phyloP scores from a whole-genome alignment of 352 stramenopile genomes.

The Phytophthora citricola region DNA sequence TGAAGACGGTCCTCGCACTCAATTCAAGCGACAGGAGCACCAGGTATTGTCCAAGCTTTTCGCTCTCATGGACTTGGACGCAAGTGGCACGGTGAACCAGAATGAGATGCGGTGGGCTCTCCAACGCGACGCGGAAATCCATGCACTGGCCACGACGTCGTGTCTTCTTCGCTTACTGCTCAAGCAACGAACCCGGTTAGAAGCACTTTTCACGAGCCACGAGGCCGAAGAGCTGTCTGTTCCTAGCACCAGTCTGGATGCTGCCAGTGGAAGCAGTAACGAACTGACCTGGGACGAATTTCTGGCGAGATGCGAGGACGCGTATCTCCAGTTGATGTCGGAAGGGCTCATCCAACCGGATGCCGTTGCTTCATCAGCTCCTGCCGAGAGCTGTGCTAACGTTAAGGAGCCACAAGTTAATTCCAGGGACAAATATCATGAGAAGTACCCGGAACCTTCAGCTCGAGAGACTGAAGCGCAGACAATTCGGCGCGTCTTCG shows the following conservation, averaged over 20 bases:
- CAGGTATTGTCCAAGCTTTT: slow-evolving; percentile 55
- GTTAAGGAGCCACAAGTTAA: too few species aligned
- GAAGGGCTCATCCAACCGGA: slow-evolving; percentile 39
- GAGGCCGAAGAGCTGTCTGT: background rate
- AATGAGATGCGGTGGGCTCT: slow-evolving; percentile 72
- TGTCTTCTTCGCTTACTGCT: slow-evolving; percentile 54
- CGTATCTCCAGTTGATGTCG: slow-evolving; percentile 54
- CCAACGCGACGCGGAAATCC: slow-evolving; percentile 64
- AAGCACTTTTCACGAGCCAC: slow-evolving; percentile 38
- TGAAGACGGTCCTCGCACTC: slow-evolving; percentile 3
- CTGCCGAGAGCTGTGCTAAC: too few species aligned
- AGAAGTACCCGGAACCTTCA: slow-evolving; percentile 9
- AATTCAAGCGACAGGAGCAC: slow-evolving; percentile 52
- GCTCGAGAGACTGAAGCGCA: slow-evolving; percentile 47
- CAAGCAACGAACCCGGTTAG: slow-evolving; percentile 52
- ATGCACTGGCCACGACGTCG: slow-evolving; percentile 52
- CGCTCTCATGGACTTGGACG: slow-evolving; percentile 67
- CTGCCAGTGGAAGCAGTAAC: slow-evolving; percentile 10
- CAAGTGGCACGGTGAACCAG: slow-evolving; percentile 69
- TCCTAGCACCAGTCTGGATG: background rate
- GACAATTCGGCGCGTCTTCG: slow-evolving; percentile 64
- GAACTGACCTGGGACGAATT: slow-evolving; percentile 70
- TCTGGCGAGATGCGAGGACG: slow-evolving; percentile 47
- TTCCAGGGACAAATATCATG: background rate
- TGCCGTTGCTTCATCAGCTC: background rate